Evolutionary conservation across 1,284 basidiomycete genomes (phyloP).

Genomic region (Filobasidium uniguttulatum): DNA sequence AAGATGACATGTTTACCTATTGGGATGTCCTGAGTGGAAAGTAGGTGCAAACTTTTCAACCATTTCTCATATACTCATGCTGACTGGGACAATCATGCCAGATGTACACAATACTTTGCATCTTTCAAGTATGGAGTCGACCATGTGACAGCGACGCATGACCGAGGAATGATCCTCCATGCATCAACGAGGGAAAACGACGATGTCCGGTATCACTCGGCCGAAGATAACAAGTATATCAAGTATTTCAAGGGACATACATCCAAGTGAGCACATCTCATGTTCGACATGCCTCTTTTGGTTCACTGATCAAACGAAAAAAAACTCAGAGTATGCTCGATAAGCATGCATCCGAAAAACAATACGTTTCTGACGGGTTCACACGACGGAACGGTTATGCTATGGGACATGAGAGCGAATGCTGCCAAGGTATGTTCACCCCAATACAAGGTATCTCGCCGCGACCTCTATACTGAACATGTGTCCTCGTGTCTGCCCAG

Average conservation of each 20-base stretch:
- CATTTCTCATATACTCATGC: too few relatives aligned
- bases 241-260: slow-evolving; percentile 94
- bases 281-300: too few relatives aligned
- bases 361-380: slow-evolving; percentile 93
- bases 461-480: slow-evolving; percentile 41
- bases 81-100: slow-evolving; percentile 34
- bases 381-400: slow-evolving; percentile 81
- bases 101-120: slow-evolving; percentile 58
- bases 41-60: slow-evolving; percentile 47
- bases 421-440: slow-evolving; percentile 47
- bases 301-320: not conserved
- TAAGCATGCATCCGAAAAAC: slow-evolving; percentile 83
- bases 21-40: slow-evolving; percentile 82
- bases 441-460: too few relatives aligned
- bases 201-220: slow-evolving; percentile 81
- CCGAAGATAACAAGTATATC: slow-evolving; percentile 91
- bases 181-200: slow-evolving; percentile 90
- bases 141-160: slow-evolving; percentile 87
- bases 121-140: slow-evolving; percentile 97
- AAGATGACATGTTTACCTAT: slow-evolving; percentile 83
- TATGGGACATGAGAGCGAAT: slow-evolving; percentile 84
- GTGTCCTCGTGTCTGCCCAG: slow-evolving; percentile 39
- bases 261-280: slow-evolving; percentile 40
- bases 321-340: slow-evolving; percentile 54
- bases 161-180: slow-evolving; percentile 66